Base-by-base conservation (phyloP, 2,329 filamentous ascomycete species). In the Microcyclosporella mali region DNA sequence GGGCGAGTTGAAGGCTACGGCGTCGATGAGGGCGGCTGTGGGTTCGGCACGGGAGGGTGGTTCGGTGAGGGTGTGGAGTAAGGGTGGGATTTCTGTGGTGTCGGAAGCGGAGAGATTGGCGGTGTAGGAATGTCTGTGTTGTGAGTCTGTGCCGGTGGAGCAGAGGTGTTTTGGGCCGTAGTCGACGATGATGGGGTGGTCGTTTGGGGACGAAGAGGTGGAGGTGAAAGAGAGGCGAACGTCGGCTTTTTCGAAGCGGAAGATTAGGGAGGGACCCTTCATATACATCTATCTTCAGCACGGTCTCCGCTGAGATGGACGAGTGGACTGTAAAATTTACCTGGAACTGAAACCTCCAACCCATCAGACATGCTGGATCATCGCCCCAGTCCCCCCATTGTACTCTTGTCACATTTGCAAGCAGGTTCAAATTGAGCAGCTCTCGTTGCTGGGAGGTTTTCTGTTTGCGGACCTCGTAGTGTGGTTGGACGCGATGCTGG, bases 231-330 rank as follows among this genome's bases (percentile, higher is more conserved):
- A 18, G 16, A 45, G 43, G 2, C 35, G 21, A 9, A 47, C 34
- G 15, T 52, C 49, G 11, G 45, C 47, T 16, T 46, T 47, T 7
- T 44, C 40, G 30, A 52, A 49, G 10, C 39, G 30, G 43, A 37
- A 47, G 14, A 18, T 18, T 8, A 38, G n/a, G 12, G 18, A 33
- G 17, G 33, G 15, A 10, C 30, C 38, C 10, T 33, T 17, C 12
- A 12, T 6, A 9, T 9, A 25, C 6, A 14, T 12, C 30, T 6
- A 32, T 32, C 4, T 16, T n/a, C n/a, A 32, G 46, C 33, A 15
- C 50, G 44, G 9, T 42, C 44, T 16, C 44, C 45, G 6, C 41
- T 34, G 30, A 52, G 47, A 6, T 33, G 30, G 40, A 40, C n/a
- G 47, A 11, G 18, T 16, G 12, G 38, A n/a, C n/a, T n/a, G n/a